Percentiles rank a stretch among this genome's conserved stretches.
These are phyloP conservation scores for Thalassia testudinum DNA, from an alignment of 116 monocot species.

Conservation along the genomic window DNA sequence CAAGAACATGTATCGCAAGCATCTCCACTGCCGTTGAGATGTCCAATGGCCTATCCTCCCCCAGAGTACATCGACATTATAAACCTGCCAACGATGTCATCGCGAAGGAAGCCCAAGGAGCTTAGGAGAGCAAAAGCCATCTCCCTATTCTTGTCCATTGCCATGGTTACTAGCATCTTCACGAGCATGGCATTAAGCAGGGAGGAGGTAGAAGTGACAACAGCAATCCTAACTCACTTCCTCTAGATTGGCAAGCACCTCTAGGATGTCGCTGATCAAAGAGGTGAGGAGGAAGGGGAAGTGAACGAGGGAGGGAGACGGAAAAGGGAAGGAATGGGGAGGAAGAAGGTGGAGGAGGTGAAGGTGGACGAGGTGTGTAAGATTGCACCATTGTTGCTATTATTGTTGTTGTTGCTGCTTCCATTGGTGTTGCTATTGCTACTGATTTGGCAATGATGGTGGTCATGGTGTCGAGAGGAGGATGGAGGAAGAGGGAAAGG, in stretches of 20 bases:
- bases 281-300: too few relatives aligned
- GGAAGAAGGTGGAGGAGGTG: too few relatives aligned
- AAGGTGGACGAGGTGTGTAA: too few relatives aligned
- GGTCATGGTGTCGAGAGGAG: too few relatives aligned
- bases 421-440: too few relatives aligned
- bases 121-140: constrained; percentile 55
- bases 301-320: too few relatives aligned
- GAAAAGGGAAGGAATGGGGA: too few relatives aligned
- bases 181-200: constrained; percentile 37
- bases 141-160: constrained; percentile 73
- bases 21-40: constrained; percentile 35
- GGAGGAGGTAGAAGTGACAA: background rate
- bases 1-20: constrained; percentile 51
- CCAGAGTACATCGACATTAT: constrained; percentile 28
- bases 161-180: constrained; percentile 52
- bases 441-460: too few relatives aligned
- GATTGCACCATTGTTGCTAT: too few relatives aligned
- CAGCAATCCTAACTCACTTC: too few relatives aligned
- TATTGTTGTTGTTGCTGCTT: too few relatives aligned
- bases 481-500: too few relatives aligned
- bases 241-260: constrained; percentile 30
- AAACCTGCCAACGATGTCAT: constrained; percentile 41
- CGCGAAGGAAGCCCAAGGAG: constrained; percentile 32
- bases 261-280: constrained; percentile 46
- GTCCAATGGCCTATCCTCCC: constrained; percentile 58